Conservation (phyloP, 2,329 filamentous ascomycete species). For the Neofusicoccum kwambonambiense region DNA sequence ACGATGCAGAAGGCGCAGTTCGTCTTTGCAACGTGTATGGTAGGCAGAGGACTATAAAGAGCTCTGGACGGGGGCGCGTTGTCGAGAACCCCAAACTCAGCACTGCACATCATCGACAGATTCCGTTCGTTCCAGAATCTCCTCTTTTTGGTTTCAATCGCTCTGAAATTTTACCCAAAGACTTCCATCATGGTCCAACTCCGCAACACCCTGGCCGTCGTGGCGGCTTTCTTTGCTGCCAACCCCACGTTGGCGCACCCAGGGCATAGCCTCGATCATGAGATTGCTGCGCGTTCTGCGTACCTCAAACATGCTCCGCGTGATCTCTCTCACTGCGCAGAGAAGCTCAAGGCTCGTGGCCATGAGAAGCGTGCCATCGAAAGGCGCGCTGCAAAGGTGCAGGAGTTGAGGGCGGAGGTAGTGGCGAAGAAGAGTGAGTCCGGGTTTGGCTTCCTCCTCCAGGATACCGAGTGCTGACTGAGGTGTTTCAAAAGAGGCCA, state of each 20-base stretch:
- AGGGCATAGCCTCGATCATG: neutral
- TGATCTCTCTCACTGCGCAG: conserved; percentile 4
- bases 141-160: neutral
- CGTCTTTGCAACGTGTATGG: neutral
- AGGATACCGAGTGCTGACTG: neutral
- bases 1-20: neutral
- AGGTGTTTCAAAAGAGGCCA: neutral
- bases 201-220: neutral
- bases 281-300: conserved; percentile 3
- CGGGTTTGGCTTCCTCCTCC: no score
- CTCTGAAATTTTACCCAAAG: no score
- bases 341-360: conserved; percentile 3
- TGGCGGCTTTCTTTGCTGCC: neutral
- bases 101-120: neutral
- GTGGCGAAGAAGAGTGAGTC: conserved; percentile 1
- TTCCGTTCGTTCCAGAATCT: neutral
- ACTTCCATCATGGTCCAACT: neutral
- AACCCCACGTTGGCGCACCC: neutral
- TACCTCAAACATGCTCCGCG: conserved; percentile 12
- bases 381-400: neutral
- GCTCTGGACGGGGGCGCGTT: no score
- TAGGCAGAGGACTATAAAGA: neutral
- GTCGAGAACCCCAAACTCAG: neutral
- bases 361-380: conserved; percentile 3
- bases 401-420: neutral